Percentiles rank a stretch among this genome's conserved stretches.
phyloP scores from a whole-genome alignment of 2,329 filamentous ascomycete species.

The Penicillium hesseltinei region DNA sequence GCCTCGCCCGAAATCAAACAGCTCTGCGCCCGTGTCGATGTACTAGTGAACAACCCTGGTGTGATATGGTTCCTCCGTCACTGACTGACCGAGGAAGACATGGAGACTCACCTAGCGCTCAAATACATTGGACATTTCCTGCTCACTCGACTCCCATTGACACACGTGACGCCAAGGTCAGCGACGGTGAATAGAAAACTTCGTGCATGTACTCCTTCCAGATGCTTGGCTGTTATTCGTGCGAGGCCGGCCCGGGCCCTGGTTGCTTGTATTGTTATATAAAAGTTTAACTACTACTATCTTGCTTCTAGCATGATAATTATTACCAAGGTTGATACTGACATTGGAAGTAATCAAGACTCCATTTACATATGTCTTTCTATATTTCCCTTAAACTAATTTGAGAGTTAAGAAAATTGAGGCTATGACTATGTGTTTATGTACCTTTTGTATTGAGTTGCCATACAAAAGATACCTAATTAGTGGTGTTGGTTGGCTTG shows the following conservation, averaged over 20 bases:
- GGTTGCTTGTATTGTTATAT: background rate
- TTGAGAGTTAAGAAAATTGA: background rate
- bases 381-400: background rate
- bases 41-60: background rate
- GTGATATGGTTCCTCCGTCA: background rate
- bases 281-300: background rate
- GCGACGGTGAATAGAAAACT: background rate
- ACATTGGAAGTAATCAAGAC: background rate
- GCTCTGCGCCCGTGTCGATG: background rate
- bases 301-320: background rate
- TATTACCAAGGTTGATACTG: background rate
- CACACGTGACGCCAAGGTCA: background rate
- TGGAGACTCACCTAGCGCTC: background rate
- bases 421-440: background rate
- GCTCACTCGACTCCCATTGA: background rate
- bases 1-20: background rate
- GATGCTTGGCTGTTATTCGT: background rate
- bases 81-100: background rate
- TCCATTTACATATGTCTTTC: background rate
- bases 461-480: background rate
- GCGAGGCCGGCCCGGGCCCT: background rate
- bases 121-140: background rate
- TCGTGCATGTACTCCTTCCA: background rate
- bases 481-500: background rate
- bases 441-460: background rate